Evolutionary conservation across 257 asterid genomes (phyloP).

Genomic region (Petrea volubilis): DNA sequence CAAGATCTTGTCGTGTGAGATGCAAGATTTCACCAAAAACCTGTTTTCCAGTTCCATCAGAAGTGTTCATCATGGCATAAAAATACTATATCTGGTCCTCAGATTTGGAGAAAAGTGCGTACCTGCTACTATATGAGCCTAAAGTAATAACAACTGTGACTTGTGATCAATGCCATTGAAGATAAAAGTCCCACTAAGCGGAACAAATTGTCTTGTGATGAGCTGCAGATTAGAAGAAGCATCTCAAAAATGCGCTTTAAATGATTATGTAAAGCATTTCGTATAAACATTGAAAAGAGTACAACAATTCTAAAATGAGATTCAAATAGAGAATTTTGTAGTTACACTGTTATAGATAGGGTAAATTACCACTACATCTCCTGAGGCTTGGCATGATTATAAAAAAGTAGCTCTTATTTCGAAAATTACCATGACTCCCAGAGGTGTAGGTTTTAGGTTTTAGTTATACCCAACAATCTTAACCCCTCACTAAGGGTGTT

Average conservation of each 20-base stretch:
- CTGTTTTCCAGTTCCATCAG: slow-evolving; percentile 15
- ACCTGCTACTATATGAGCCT: slow-evolving; percentile 31
- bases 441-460: too few relatives aligned
- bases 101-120: not conserved
- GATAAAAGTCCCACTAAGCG: slow-evolving; percentile 88
- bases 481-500: too few relatives aligned
- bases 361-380: too few relatives aligned
- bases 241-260: slow-evolving; percentile 11
- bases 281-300: not conserved
- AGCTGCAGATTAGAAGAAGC: slow-evolving; percentile 52
- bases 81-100: not conserved
- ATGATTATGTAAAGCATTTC: not conserved
- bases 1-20: not conserved
- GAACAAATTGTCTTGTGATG: slow-evolving; percentile 88
- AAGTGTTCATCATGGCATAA: not conserved
- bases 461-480: too few relatives aligned
- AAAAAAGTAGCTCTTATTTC: too few relatives aligned
- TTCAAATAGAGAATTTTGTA: not conserved
- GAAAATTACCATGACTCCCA: too few relatives aligned
- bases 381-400: too few relatives aligned
- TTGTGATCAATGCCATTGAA: slow-evolving; percentile 92
- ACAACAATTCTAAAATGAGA: not conserved
- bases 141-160: slow-evolving; percentile 70
- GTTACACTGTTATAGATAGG: not conserved
- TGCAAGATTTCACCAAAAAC: not conserved